Percentiles rank a stretch among this genome's conserved stretches.
phyloP scores from a whole-genome alignment of 257 asterid genomes.

The Verbena officinalis region DNA sequence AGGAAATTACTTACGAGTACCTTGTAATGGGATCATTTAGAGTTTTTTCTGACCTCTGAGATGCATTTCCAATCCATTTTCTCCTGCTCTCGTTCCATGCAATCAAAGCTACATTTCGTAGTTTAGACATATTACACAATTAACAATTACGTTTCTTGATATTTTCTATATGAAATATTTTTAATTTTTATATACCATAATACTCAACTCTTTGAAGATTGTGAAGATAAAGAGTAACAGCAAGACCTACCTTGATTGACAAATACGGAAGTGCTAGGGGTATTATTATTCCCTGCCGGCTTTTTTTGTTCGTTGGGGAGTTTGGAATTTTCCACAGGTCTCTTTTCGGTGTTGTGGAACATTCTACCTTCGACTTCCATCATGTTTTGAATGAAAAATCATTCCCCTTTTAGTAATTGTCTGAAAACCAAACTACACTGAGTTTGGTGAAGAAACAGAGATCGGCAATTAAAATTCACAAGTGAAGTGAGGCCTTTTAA shows the following conservation, averaged over 20 bases:
- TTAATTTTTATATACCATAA: not conserved
- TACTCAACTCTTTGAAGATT: not conserved
- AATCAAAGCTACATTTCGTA: constrained; percentile 63
- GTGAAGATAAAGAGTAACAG: constrained; percentile 13
- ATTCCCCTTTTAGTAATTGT: constrained; percentile 47
- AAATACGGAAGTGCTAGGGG: constrained; percentile 48
- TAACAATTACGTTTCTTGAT: constrained; percentile 3
- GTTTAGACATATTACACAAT: constrained; percentile 20
- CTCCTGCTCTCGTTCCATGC: constrained; percentile 83
- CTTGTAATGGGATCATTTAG: constrained; percentile 86
- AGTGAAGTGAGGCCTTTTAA: too few species aligned
- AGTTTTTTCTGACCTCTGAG: constrained; percentile 48
- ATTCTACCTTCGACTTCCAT: constrained; percentile 59
- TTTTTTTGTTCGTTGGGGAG: constrained; percentile 42
- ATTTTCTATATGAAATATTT: not conserved
- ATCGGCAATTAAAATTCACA: constrained; percentile 29
- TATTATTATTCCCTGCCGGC: constrained; percentile 51
- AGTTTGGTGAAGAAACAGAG: constrained; percentile 11
- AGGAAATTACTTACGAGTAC: constrained; percentile 36
- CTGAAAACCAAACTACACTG: not conserved
- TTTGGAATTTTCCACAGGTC: constrained; percentile 46
- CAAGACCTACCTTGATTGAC: constrained; percentile 71
- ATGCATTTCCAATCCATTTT: constrained; percentile 72
- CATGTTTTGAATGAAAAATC: constrained; percentile 45
- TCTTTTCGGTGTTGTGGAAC: constrained; percentile 52